Evolutionary conservation across 2,329 filamentous ascomycete genomes (phyloP).

Genomic region (Hortaea sp.): DNA sequence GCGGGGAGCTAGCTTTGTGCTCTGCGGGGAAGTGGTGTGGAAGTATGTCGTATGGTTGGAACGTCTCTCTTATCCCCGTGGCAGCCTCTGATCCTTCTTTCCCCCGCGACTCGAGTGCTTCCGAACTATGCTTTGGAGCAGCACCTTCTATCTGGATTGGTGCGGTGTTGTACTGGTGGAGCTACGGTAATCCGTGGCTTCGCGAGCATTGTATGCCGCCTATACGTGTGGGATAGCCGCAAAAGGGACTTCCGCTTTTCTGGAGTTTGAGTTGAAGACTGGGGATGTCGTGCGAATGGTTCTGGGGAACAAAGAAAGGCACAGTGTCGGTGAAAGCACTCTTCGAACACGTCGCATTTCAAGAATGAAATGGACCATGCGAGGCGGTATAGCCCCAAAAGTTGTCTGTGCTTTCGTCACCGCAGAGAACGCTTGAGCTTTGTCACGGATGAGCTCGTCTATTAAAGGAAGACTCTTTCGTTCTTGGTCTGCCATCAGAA

Average conservation of each 20-base stretch:
- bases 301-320: slow-evolving; percentile 57
- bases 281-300: slow-evolving; percentile 65
- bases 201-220: slow-evolving; percentile 62
- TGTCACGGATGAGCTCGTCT: slow-evolving; percentile 75
- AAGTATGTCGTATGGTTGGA: slow-evolving; percentile 22
- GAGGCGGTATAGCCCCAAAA: slow-evolving; percentile 52
- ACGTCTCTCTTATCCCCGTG: slow-evolving; percentile 31
- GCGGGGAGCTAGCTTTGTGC: slow-evolving; percentile 9
- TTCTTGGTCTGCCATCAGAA: slow-evolving; percentile 40
- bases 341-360: slow-evolving; percentile 55
- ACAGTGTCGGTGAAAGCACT: slow-evolving; percentile 57
- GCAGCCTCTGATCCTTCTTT: slow-evolving; percentile 25
- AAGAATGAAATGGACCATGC: slow-evolving; percentile 56
- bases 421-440: slow-evolving; percentile 61
- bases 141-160: slow-evolving; percentile 42
- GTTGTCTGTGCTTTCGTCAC: slow-evolving; percentile 51
- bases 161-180: slow-evolving; percentile 49
- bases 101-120: slow-evolving; percentile 28
- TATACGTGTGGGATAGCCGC: slow-evolving; percentile 40
- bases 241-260: slow-evolving; percentile 54
- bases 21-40: background rate
- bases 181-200: slow-evolving; percentile 75
- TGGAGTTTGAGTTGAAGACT: slow-evolving; percentile 69
- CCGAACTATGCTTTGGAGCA: slow-evolving; percentile 42
- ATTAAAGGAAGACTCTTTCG: slow-evolving; percentile 65